A percentile compares a stretch with the other conserved stretches of the same genome.
phyloP scores from a whole-genome alignment of 306 rosid genomes.

The Heteromeles arbutifolia region DNA sequence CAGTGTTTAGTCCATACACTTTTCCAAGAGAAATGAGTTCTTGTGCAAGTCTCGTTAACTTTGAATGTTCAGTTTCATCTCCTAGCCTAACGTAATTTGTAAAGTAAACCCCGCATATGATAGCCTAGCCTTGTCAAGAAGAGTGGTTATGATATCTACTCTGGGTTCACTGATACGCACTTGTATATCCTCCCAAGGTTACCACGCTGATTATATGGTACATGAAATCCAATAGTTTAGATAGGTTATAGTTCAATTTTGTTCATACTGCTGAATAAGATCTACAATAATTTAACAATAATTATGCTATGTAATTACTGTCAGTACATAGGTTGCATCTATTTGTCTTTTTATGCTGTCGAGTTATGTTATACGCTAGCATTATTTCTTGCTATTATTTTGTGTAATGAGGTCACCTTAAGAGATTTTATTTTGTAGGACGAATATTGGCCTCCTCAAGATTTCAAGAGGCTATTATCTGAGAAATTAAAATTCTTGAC shows the following conservation, averaged over 20 bases:
- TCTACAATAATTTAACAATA: not conserved
- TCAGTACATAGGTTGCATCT: not conserved
- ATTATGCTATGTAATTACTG: not conserved
- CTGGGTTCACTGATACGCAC: not conserved
- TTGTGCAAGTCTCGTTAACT: not conserved
- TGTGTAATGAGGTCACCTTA: not conserved
- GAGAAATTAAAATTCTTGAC: constrained; percentile 70
- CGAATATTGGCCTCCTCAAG: constrained; percentile 80
- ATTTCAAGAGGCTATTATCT: constrained; percentile 72
- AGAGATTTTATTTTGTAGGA: constrained; percentile 41
- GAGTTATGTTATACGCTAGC: not conserved
- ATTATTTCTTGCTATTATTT: not conserved
- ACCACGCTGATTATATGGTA: not conserved
- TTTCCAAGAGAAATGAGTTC: not conserved
- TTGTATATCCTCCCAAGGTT: not conserved
- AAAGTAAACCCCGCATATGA: not conserved
- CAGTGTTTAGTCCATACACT: not conserved
- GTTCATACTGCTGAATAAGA: not conserved
- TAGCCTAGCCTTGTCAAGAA: not conserved
- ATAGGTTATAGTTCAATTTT: not conserved
- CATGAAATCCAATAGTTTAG: not conserved
- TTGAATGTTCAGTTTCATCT: not conserved
- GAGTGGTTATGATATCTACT: not conserved
- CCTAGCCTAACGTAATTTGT: not conserved
- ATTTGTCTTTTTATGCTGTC: not conserved